A percentile compares a stretch with the other conserved stretches of the same genome.
Conservation (phyloP, 2,329 filamentous ascomycete genomes). For the Ophiosphaerella herpotricha region DNA sequence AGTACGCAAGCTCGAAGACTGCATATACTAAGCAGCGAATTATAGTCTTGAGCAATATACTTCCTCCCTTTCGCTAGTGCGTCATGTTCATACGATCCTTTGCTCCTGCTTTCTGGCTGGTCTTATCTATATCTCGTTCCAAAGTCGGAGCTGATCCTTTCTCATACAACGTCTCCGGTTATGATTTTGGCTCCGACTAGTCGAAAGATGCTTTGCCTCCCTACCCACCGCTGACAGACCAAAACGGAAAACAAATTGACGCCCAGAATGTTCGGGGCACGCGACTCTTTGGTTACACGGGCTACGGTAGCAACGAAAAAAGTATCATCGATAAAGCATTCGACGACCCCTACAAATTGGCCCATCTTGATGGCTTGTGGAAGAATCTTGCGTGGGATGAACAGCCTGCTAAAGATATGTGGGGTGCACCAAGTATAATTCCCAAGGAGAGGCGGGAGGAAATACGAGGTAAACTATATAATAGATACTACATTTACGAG, state of each 20-base stretch:
- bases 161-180: neutral
- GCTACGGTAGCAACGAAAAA: neutral
- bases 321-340: neutral
- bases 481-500: neutral
- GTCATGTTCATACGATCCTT: too few relatives aligned
- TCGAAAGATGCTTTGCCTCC: neutral
- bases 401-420: neutral
- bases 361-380: neutral
- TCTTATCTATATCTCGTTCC: too few relatives aligned
- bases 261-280: neutral
- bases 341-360: neutral
- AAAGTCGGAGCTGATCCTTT: too few relatives aligned
- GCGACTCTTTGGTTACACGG: neutral
- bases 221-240: neutral
- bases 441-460: neutral
- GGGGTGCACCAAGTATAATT: neutral
- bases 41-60: too few relatives aligned
- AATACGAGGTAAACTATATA: neutral
- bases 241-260: neutral
- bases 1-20: too few relatives aligned
- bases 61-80: too few relatives aligned
- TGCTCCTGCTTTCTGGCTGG: too few relatives aligned
- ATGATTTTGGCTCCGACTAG: neutral
- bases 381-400: neutral
- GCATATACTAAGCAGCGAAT: too few relatives aligned